Evolutionary conservation across 108 stramenopile genomes (phyloP).

Genomic region (Asterionellopsis glacialis): DNA sequence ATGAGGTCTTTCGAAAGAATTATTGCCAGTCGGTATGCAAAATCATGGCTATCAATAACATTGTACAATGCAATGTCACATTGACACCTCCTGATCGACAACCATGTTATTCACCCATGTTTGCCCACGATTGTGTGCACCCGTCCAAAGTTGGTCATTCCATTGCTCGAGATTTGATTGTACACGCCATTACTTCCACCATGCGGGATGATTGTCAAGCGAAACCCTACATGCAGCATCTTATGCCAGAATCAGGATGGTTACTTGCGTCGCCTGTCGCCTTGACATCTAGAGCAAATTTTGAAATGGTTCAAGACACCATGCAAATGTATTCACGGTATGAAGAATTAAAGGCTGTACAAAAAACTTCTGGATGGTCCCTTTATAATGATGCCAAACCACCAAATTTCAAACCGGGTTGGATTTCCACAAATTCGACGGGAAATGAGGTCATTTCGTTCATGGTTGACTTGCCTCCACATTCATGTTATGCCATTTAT

Average conservation of each 20-base stretch:
- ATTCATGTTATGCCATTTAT: conserved; percentile 41
- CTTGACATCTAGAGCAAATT: conserved; percentile 24
- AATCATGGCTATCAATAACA: too few species aligned
- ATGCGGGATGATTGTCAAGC: conserved; percentile 23
- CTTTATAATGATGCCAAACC: background rate
- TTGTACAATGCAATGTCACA: too few species aligned
- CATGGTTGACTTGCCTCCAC: conserved; percentile 36
- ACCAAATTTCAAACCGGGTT: too few species aligned
- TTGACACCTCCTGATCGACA: conserved; percentile 15
- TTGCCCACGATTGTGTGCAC: conserved; percentile 55
- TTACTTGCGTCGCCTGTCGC: background rate
- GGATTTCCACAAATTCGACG: too few species aligned
- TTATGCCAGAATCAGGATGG: too few species aligned
- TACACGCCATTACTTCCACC: conserved; percentile 35
- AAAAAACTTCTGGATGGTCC: conserved; percentile 12
- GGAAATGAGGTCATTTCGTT: conserved; percentile 22
- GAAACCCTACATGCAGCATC: background rate
- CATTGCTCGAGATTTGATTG: conserved; percentile 45
- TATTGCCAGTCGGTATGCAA: too few species aligned
- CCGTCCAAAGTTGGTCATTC: conserved; percentile 44
- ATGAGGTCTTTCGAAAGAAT: too few species aligned
- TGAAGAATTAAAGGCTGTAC: conserved; percentile 30
- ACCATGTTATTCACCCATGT: conserved; percentile 42
- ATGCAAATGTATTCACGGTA: conserved; percentile 31
- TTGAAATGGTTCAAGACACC: conserved; percentile 51